A percentile compares a stretch with the other conserved stretches of the same genome.
phyloP scores from a whole-genome alignment of 1,139 yeast genomes.

The Suhomyces bokatorum region DNA sequence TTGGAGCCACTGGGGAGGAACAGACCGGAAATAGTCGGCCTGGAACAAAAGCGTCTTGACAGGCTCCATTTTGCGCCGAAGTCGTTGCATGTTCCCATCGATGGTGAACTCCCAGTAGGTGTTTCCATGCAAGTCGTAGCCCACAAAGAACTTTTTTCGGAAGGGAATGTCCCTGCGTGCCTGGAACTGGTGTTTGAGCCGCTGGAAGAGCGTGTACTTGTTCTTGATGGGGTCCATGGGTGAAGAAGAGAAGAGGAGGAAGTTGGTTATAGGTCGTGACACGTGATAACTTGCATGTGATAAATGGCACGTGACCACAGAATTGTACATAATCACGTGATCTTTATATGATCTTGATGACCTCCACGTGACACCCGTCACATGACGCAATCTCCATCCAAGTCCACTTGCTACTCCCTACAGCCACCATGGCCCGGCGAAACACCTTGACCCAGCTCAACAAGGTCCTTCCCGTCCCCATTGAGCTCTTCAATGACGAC shows the following conservation, averaged over 20 bases:
- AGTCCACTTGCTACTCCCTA: not conserved
- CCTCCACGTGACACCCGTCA: too few relatives aligned
- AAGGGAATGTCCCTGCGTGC: slow-evolving; percentile 67
- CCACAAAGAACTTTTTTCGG: slow-evolving; percentile 56
- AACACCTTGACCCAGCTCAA: slow-evolving; percentile 28
- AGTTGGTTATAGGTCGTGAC: too few relatives aligned
- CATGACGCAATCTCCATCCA: too few relatives aligned
- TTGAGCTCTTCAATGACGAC: slow-evolving; percentile 30
- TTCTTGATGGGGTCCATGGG: slow-evolving; percentile 30
- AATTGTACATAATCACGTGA: too few relatives aligned
- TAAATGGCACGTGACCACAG: not conserved
- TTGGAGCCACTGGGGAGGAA: slow-evolving; percentile 77
- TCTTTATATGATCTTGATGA: too few relatives aligned
- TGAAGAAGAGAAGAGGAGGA: too few relatives aligned
- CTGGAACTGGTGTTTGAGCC: slow-evolving; percentile 57
- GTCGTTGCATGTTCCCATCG: slow-evolving; percentile 47
- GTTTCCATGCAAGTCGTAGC: slow-evolving; percentile 79
- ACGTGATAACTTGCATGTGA: not conserved
- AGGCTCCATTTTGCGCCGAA: slow-evolving; percentile 55
- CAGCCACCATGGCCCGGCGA: slow-evolving; percentile 5
- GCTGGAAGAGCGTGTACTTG: slow-evolving; percentile 41
- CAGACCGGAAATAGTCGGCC: slow-evolving; percentile 50
- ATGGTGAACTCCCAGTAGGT: slow-evolving; percentile 79
- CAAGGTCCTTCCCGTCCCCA: slow-evolving; percentile 41
- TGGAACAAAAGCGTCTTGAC: slow-evolving; percentile 39